Conservation (phyloP, 2,329 filamentous ascomycete species). For the Monosporascus cannonballus region DNA sequence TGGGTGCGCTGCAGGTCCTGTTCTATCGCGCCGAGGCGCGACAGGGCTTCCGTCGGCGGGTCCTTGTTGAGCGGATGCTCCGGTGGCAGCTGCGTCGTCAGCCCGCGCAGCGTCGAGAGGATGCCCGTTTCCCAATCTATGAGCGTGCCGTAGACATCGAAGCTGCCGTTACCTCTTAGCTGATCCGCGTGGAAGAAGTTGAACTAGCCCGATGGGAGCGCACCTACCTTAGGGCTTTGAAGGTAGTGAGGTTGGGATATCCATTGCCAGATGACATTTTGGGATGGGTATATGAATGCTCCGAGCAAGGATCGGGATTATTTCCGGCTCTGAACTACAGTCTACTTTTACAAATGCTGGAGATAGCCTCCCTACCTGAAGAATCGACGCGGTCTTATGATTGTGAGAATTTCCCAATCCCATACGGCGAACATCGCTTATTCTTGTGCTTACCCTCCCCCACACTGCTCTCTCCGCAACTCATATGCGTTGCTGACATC, state of each 20-base stretch:
- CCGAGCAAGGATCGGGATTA: too few species aligned
- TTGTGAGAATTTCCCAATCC: too few species aligned
- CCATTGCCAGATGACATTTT: neutral
- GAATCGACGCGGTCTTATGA: too few species aligned
- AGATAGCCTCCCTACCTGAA: too few species aligned
- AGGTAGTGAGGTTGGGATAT: constrained; percentile 5
- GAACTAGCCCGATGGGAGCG: too few species aligned
- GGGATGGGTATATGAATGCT: neutral
- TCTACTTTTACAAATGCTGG: too few species aligned
- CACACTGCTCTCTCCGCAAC: too few species aligned
- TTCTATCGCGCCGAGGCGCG: constrained; percentile 39
- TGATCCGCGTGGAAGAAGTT: neutral
- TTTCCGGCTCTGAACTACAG: too few species aligned
- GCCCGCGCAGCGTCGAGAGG: constrained; percentile 42
- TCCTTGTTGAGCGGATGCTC: constrained; percentile 30
- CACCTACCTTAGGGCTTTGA: constrained; percentile 29
- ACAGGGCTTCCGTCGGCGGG: constrained; percentile 32
- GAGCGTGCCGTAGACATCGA: constrained; percentile 76
- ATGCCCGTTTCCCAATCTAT: constrained; percentile 74
- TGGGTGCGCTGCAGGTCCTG: constrained; percentile 44
- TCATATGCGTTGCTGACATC: too few species aligned
- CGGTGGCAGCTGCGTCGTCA: constrained; percentile 32
- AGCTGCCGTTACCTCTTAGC: constrained; percentile 29
- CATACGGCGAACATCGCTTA: too few species aligned
- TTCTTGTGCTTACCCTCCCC: too few species aligned